Base-by-base conservation (phyloP, 768 basidiomycete genomes). In the Rhodosporidiobolus sp. region DNA sequence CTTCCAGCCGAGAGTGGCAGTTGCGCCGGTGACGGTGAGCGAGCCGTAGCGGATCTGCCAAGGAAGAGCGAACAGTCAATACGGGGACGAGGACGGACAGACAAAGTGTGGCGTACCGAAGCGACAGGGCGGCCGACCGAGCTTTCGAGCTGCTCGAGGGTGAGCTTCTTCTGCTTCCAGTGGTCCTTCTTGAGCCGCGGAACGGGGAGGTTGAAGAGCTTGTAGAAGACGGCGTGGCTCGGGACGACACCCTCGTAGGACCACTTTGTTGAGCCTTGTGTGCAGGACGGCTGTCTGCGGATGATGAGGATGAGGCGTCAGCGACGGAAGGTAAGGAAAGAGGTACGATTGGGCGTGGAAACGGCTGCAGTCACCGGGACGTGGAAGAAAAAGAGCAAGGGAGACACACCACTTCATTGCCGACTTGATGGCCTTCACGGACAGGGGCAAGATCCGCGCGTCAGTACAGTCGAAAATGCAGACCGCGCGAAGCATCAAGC, bases 271-370 rank as follows among this genome's bases (percentile, higher is more conserved):
- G 24, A 17, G 35, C 46, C 46, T 3, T n/a, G 6, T n/a, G 55
- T 65, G 63, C 63, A 65, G 14, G 62, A 49, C 48, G 62, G 48
- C 24, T 49, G 46, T 48, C 62, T 63, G 46, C 61, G 61, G 34
- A 16, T 34, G 43, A 38, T 17, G n/a, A 3, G 26, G 48, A 32
- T 20, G 28, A 38, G 14, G 30, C 30, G 38, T 28, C 10, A 35
- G 24, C 24, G 34, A 8, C 7, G 17, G 28, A n/a, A 14, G 45
- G 59, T 20, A 20, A 16, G 11, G n/a, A 48, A 30, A 12, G n/a
- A 34, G 59, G 6, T 26, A 14, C 2, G 45, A 30, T 7, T 43
- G 38, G 38, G 7, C 38, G 14, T n/a, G 38, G 38, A 43, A 43
- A 43, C 8, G 38, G 7, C 38, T 7, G 14, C 38, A n/a, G n/a